Percentiles rank a stretch among this genome's conserved stretches.
Evolutionary conservation across 2,329 filamentous ascomycete genomes (phyloP).

Genomic region (Didymella arachidicola): DNA sequence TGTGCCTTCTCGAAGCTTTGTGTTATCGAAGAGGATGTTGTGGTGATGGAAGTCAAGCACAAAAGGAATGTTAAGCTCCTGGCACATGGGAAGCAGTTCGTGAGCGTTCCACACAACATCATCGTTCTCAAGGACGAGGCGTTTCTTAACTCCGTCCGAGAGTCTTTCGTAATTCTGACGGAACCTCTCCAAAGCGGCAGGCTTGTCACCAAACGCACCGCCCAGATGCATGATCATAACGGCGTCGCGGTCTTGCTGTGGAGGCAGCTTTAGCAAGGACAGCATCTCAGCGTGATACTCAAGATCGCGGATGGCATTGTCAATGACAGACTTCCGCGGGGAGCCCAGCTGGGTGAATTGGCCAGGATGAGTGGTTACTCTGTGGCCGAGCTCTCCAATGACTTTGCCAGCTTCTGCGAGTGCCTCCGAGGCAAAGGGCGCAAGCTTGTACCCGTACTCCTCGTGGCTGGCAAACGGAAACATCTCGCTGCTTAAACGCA

Average conservation of each 20-base stretch:
- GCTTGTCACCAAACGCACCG: constrained; percentile 87
- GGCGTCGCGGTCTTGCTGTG: constrained; percentile 82
- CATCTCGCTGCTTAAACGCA: constrained; percentile 94
- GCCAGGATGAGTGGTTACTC: constrained; percentile 89
- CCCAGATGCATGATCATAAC: constrained; percentile 97
- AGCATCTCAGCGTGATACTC: constrained; percentile 90
- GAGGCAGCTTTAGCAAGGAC: constrained; percentile 75
- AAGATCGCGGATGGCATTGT: constrained; percentile 79
- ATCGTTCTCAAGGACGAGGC: constrained; percentile 91
- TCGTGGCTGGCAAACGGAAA: constrained; percentile 93
- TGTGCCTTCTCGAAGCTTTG: constrained; percentile 80
- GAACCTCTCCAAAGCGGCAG: constrained; percentile 79
- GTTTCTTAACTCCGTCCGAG: constrained; percentile 74
- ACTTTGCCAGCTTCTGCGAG: constrained; percentile 79
- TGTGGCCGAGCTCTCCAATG: constrained; percentile 79
- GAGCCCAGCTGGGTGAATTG: constrained; percentile 90
- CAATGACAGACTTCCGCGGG: constrained; percentile 77
- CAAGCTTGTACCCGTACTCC: constrained; percentile 84
- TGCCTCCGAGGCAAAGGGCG: constrained; percentile 80
- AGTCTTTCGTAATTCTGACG: constrained; percentile 74
- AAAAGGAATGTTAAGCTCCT: constrained; percentile 91
- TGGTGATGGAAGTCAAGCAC: constrained; percentile 96
- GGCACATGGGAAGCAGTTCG: constrained; percentile 86
- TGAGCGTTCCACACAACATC: constrained; percentile 94
- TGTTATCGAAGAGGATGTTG: constrained; percentile 85